Evolutionary conservation across 441 rosid genomes (phyloP), one percentile per base, ranked within the genome.

Genomic region (Jatropha podagrica): DNA sequence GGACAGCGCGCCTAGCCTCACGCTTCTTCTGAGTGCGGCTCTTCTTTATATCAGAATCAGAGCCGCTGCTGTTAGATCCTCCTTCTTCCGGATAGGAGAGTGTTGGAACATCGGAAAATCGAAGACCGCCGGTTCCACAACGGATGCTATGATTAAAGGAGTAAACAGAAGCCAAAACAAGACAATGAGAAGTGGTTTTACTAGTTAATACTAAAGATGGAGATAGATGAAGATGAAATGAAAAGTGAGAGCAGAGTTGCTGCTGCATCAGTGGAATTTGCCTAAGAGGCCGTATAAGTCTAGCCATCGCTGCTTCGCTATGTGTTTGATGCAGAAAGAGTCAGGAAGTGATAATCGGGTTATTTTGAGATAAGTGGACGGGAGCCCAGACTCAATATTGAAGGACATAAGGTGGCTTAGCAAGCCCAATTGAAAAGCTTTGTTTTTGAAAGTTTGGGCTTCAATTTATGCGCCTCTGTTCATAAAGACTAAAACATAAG

Each of bases 21-120:
- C 97, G 92, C 81, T 91, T 95, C 86, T 84, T 87, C 86, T 91
- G 91, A 84, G 91, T 91, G 58, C 90, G 89, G 71, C 97, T 95
- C 85, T 54, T 90, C 81, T 73, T 78, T 2, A 51, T 68, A 1
- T 88, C 94, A 42, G 88, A 78, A 65, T 88, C 96, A 20, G 86
- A 84, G 55, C 78, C 89, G 64, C 81, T 83, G 74, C 75, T 62
- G 42, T 65, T 81, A 26, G 75, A 76, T 58, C 65, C 85, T 32
- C 76, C 85, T 62, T 81, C 87, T 2, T 80, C 77, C 32, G 54
- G 11, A 26, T 82, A 82, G 67, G 76, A 68, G 38, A 87, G 80
- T 5, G 65, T 9, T 4, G 83, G 73, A 27, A 85, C 76, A 41
- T 80, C 75, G 5, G 85, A 72, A 1, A 77, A 71, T 58, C 73